phyloP scores from a whole-genome alignment of 2,329 filamentous ascomycete genomes.

The Venturia aucupariae region DNA sequence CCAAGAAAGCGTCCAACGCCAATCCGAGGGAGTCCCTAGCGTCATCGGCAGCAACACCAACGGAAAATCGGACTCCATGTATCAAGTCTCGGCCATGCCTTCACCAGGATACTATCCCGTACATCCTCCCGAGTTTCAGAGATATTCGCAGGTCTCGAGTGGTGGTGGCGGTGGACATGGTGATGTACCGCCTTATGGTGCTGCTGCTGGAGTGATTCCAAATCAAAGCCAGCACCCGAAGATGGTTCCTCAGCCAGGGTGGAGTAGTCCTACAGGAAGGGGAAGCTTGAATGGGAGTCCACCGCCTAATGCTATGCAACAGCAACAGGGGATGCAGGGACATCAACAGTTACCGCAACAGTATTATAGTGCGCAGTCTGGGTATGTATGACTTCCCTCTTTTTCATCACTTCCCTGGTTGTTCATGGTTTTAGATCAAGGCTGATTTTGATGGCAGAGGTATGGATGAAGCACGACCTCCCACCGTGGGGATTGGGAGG shows the following conservation, averaged over 20 bases:
- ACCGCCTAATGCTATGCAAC: not conserved
- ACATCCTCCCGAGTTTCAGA: not conserved
- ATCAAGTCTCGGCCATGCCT: not conserved
- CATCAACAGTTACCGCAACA: not conserved
- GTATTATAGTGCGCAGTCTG: not conserved
- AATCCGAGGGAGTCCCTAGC: not conserved
- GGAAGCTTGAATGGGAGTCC: not conserved
- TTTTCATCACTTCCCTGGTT: not conserved
- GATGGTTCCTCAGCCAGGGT: not conserved
- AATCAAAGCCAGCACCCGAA: not conserved
- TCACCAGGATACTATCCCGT: not conserved
- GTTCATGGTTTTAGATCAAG: no score
- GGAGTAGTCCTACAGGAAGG: not conserved
- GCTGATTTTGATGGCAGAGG: not conserved
- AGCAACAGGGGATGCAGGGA: not conserved
- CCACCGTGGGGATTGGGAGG: not conserved
- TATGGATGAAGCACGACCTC: conserved; percentile 1
- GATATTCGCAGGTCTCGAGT: not conserved
- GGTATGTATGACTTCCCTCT: not conserved
- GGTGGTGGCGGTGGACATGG: not conserved
- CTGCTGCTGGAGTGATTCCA: not conserved
- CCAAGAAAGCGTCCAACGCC: conserved; percentile 1
- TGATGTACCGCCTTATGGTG: not conserved
- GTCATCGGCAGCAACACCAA: not conserved
- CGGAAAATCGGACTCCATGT: conserved; percentile 4